These are phyloP conservation scores for Oryza nivara DNA, from an alignment of 176 grass and related monocot genomes.

Conservation along the genomic window DNA sequence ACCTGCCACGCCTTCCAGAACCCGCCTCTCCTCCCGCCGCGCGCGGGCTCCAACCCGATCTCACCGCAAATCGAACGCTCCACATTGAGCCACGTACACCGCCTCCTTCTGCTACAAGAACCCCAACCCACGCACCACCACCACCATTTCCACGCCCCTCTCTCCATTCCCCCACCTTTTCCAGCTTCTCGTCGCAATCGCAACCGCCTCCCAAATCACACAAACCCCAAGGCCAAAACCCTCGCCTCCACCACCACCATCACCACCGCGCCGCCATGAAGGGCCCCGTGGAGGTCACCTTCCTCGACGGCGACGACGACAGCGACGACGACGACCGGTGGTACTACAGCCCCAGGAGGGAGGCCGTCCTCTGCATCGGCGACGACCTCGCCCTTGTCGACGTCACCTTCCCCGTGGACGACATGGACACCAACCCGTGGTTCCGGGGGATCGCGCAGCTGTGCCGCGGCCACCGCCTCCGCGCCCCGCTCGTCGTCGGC, in stretches of 20 bases:
- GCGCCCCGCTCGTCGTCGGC: slow-evolving; percentile 31
- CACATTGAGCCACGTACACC: background rate
- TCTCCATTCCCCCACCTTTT: background rate
- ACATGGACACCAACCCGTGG: background rate
- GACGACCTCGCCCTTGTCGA: background rate
- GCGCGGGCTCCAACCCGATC: background rate
- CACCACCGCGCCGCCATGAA: background rate
- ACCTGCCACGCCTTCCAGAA: too few species aligned
- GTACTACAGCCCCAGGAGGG: background rate
- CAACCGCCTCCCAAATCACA: background rate
- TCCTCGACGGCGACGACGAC: background rate
- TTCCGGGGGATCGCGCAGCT: background rate
- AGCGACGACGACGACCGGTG: background rate
- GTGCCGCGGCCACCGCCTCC: background rate
- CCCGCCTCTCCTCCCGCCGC: too few species aligned
- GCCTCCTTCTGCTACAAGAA: background rate
- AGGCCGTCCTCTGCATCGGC: background rate
- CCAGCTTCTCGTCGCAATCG: background rate
- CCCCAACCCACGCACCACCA: background rate
- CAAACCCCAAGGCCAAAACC: background rate
- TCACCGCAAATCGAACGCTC: background rate
- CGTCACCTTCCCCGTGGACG: background rate
- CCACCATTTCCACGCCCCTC: background rate
- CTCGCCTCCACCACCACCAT: background rate
- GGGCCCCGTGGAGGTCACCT: background rate